These are phyloP conservation scores for Lipomyces chichibuensis DNA, from an alignment of 805 yeast species.

Conservation along the genomic window DNA sequence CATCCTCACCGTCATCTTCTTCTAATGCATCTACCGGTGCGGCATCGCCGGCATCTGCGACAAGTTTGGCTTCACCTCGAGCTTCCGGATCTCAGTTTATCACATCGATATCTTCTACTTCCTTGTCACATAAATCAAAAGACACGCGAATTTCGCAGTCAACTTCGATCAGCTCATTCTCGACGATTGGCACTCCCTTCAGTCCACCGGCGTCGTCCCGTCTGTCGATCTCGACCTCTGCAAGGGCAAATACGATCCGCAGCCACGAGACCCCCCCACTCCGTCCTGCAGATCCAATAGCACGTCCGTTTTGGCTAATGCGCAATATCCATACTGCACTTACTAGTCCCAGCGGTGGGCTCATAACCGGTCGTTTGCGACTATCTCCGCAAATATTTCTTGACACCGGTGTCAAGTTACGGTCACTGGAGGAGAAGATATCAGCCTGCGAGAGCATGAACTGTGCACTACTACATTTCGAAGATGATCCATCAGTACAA, in stretches of 20 bases:
- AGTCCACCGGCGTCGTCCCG: not conserved
- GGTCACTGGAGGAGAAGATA: slow-evolving; percentile 17
- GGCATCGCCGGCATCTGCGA: not conserved
- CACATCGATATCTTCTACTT: not conserved
- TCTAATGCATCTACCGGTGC: not conserved
- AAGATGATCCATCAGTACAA: slow-evolving; percentile 3
- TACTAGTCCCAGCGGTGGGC: slow-evolving; percentile 12
- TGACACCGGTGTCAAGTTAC: slow-evolving; percentile 8
- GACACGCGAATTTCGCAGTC: not conserved
- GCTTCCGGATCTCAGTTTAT: not conserved
- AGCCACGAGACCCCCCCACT: not conserved
- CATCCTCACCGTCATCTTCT: not conserved
- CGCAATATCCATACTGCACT: slow-evolving; percentile 15
- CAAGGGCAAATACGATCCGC: not conserved
- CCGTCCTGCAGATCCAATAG: slow-evolving; percentile 5
- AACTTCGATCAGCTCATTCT: not conserved
- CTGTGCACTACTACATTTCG: slow-evolving; percentile 10
- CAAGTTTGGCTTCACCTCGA: not conserved
- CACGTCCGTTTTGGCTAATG: slow-evolving; percentile 22
- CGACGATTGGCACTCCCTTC: not conserved
- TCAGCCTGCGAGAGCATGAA: slow-evolving; percentile 9
- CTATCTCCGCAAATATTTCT: slow-evolving; percentile 18
- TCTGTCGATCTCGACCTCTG: not conserved
- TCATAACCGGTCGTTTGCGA: not conserved
- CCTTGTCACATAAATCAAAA: not conserved